These are phyloP conservation scores for Samsoniella hepiali DNA, from an alignment of 2,329 filamentous ascomycete genomes.

Conservation along the genomic window DNA sequence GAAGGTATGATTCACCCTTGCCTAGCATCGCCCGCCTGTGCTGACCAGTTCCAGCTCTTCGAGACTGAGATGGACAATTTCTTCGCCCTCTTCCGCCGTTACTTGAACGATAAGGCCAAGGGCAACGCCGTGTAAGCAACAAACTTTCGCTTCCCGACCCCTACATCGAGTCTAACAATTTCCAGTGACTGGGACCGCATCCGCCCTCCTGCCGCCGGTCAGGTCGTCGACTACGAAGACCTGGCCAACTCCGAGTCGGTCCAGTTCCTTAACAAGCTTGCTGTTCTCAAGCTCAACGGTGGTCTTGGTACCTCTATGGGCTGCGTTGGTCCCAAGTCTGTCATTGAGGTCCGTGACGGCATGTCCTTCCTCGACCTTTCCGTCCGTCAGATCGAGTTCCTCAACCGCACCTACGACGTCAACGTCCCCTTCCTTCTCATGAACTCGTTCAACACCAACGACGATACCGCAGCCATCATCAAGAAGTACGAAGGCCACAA, in stretches of 20 bases:
- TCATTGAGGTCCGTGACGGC: conserved; percentile 98
- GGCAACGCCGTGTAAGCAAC: conserved; percentile 73
- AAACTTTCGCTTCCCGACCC: neutral
- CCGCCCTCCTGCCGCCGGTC: conserved; percentile 83
- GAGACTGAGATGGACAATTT: conserved; percentile 99
- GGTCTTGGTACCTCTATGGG: conserved; percentile 99
- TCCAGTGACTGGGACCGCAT: conserved; percentile 93
- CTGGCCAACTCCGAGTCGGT: conserved; percentile 87
- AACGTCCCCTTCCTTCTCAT: conserved; percentile 98
- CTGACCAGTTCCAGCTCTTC: conserved; percentile 63
- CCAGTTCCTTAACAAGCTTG: conserved; percentile 93
- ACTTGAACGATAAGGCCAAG: conserved; percentile 98
- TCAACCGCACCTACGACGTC: conserved; percentile 96
- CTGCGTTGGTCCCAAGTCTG: conserved; percentile 97
- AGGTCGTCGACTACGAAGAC: conserved; percentile 93
- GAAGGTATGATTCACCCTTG: conserved; percentile 59
- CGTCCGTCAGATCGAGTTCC: conserved; percentile 97
- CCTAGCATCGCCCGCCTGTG: conserved; percentile 1
- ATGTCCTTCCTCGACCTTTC: conserved; percentile 99
- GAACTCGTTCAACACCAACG: conserved; percentile 99
- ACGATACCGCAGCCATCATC: conserved; percentile 97
- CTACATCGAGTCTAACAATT: conserved; percentile 24
- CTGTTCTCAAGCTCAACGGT: conserved; percentile 98
- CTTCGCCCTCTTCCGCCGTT: conserved; percentile 96
- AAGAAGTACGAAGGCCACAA: conserved; percentile 99